A percentile compares a stretch with the other conserved stretches of the same genome.
Evolutionary conservation across 495 filamentous ascomycete species (phyloP).

Genomic region (Penicillium riverlandense): DNA sequence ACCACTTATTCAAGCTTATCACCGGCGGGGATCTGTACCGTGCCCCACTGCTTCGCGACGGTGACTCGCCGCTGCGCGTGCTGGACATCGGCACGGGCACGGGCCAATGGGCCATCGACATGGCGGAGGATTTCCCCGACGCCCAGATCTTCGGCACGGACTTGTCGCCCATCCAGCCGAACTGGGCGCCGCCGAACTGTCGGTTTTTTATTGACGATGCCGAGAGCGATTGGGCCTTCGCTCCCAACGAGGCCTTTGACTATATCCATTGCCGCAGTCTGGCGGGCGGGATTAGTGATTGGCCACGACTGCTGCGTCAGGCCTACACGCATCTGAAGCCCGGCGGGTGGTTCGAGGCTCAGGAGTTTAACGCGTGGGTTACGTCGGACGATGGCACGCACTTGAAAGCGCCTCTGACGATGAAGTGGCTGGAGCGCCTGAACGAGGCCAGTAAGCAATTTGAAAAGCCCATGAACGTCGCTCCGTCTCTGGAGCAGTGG

Average conservation of each 20-base stretch:
- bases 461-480: constrained; percentile 33
- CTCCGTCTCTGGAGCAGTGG: constrained; percentile 11
- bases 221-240: constrained; percentile 42
- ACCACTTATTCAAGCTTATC: constrained; percentile 49
- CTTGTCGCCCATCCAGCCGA: constrained; percentile 49
- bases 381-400: constrained; percentile 33
- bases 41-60: constrained; percentile 34
- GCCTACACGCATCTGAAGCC: constrained; percentile 37
- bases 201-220: constrained; percentile 44
- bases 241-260: constrained; percentile 33
- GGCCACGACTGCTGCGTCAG: constrained; percentile 30
- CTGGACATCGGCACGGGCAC: constrained; percentile 50
- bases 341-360: constrained; percentile 49
- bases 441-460: constrained; percentile 27
- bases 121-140: constrained; percentile 50
- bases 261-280: constrained; percentile 42
- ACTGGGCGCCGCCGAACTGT: constrained; percentile 42
- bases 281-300: constrained; percentile 38
- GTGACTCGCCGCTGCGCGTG: constrained; percentile 19
- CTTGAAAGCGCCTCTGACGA: constrained; percentile 11
- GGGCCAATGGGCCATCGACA: constrained; percentile 56
- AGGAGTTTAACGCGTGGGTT: constrained; percentile 39
- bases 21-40: constrained; percentile 46
- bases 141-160: constrained; percentile 59
- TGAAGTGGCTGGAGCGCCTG: constrained; percentile 21